Base-by-base conservation (phyloP, 1,284 basidiomycete genomes). In the Heterobasidion occidentale region DNA sequence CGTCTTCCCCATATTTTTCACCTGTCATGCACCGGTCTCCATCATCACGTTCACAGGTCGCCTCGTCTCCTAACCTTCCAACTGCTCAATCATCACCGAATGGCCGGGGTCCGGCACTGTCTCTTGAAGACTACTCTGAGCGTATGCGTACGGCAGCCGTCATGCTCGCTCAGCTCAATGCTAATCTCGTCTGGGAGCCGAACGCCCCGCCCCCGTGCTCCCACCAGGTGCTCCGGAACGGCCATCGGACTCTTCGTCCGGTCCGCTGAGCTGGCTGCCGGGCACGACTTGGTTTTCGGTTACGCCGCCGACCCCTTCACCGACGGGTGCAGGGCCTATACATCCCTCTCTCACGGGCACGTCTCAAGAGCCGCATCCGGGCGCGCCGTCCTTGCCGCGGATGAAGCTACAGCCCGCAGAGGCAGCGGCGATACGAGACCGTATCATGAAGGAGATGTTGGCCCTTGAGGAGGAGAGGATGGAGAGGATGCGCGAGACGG, bases 371-470 rank as follows among this genome's bases (percentile, higher is more conserved):
- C 56, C 36, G 50, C 54, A 46, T 44, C 48, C 56, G 19, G 57
- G 47, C 46, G 59, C 54, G 11, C 27, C 60, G 12, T 54, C 66
- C 36, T 57, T 61, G 15, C 55, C 71, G 0, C 81, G 85, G 53
- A 77, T 86, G 73, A 80, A 80, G 46, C 73, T 98, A 9, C 87
- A 90, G 56, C 79, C 84, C 12, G 76, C 85, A 1, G 92, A 97
- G 68, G 94, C 93, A 1, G 80, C 91, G 0, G 90, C 90, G 1
- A 99, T 99, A 63, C 83, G 92, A 14, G 91, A 94, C 64, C 81
- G 94, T 33, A 99, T 99, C 65, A 99, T 99, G 97, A 85, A 91
- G 65, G 96, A 99, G 77, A 99, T 99, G 96, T 80, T 98, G 66
- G 80, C 92, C 45, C 75, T 99, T 33, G 96, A 99, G 70, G 95